phyloP scores from a whole-genome alignment of 345 rosid genomes.

The Murraya koenigii region DNA sequence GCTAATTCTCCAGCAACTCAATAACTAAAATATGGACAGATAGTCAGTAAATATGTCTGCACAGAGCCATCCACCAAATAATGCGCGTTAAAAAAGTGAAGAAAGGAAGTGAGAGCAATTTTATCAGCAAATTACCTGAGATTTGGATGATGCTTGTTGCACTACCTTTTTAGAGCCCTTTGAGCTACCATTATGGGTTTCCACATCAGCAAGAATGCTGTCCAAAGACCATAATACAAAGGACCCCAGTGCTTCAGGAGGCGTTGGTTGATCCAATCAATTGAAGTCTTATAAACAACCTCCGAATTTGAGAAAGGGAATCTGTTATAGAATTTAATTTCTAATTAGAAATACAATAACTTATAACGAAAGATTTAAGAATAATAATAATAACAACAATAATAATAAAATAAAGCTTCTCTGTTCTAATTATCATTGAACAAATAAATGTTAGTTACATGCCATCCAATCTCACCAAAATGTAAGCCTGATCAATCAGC shows the following conservation, averaged over 20 bases:
- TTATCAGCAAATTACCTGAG: slow-evolving; percentile 40
- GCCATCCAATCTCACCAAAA: too few species aligned
- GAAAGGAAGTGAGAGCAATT: neutral
- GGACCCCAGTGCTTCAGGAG: slow-evolving; percentile 54
- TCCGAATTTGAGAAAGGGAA: slow-evolving; percentile 62
- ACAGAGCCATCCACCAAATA: neutral
- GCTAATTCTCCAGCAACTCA: neutral
- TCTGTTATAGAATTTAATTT: slow-evolving; percentile 33
- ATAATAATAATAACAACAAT: neutral
- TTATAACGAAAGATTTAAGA: neutral
- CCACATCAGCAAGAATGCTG: slow-evolving; percentile 56
- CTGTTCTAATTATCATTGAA: neutral
- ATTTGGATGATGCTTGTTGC: slow-evolving; percentile 57
- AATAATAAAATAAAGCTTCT: neutral
- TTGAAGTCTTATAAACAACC: slow-evolving; percentile 60
- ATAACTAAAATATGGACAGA: neutral
- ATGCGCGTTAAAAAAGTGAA: neutral
- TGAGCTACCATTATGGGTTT: slow-evolving; percentile 42
- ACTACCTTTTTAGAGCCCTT: slow-evolving; percentile 59
- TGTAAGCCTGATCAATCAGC: too few species aligned
- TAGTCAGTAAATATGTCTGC: neutral
- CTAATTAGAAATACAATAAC: neutral
- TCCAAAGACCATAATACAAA: slow-evolving; percentile 69
- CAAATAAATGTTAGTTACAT: neutral
- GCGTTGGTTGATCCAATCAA: slow-evolving; percentile 67